phyloP scores from a whole-genome alignment of 106 monocot genomes.

The Dendrobium nobile region DNA sequence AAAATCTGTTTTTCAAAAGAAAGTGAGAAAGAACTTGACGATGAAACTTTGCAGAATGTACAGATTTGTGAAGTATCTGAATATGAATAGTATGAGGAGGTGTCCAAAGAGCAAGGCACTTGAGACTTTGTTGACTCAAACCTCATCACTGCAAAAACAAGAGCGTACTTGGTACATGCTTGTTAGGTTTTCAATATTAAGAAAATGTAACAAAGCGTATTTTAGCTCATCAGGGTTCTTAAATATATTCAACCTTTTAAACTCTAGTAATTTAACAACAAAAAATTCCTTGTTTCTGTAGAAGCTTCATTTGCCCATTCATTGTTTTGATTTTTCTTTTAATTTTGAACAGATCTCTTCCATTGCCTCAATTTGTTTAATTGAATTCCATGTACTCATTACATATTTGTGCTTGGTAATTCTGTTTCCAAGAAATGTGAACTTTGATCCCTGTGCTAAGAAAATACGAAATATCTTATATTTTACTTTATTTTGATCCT shows the following conservation, averaged over 20 bases:
- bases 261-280: neutral
- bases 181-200: neutral
- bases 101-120: neutral
- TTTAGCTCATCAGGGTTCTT: neutral
- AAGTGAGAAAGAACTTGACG: neutral
- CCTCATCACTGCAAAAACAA: neutral
- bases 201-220: neutral
- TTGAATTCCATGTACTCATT: neutral
- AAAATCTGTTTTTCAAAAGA: neutral
- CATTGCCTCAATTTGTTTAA: neutral
- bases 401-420: neutral
- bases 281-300: neutral
- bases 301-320: neutral
- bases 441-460: neutral
- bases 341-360: neutral
- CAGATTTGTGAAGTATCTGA: neutral
- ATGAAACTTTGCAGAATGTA: neutral
- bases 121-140: neutral
- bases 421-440: neutral
- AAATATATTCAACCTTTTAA: neutral
- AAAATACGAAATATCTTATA: conserved; percentile 6
- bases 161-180: neutral
- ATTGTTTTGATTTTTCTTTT: neutral
- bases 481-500: conserved; percentile 6
- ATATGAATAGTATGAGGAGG: neutral